phyloP scores from a whole-genome alignment of 805 yeast genomes.

The Barnettozyma californica region DNA sequence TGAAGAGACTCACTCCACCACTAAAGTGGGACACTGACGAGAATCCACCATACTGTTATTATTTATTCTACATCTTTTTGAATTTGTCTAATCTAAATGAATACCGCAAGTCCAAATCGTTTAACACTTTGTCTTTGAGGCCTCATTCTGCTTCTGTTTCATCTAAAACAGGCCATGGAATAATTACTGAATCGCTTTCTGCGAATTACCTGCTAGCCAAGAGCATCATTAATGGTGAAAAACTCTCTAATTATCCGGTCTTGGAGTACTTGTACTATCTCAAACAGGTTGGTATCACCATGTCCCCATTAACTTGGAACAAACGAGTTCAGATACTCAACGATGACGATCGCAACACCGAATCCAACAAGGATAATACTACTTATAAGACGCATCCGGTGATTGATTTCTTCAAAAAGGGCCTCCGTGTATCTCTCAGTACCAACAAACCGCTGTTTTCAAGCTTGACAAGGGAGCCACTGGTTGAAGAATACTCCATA shows the following conservation, averaged over 20 bases:
- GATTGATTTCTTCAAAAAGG: constrained; percentile 23
- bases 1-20: constrained; percentile 22
- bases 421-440: constrained; percentile 21
- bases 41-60: constrained; percentile 36
- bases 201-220: constrained; percentile 21
- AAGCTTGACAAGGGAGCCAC: constrained; percentile 24
- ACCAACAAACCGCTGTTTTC: constrained; percentile 25
- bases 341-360: constrained; percentile 20
- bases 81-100: constrained; percentile 21
- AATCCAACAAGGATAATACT: constrained; percentile 1
- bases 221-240: constrained; percentile 24
- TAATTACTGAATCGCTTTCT: constrained; percentile 23
- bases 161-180: constrained; percentile 22
- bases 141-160: constrained; percentile 22
- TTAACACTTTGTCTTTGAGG: constrained; percentile 18
- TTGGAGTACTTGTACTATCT: constrained; percentile 24
- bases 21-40: constrained; percentile 28
- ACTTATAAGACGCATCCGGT: constrained; percentile 22
- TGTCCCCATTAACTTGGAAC: constrained; percentile 28
- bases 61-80: constrained; percentile 31
- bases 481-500: constrained; percentile 26
- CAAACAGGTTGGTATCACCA: constrained; percentile 26
- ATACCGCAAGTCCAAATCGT: constrained; percentile 14
- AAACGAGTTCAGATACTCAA: constrained; percentile 20
- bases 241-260: constrained; percentile 19